These are phyloP conservation scores for Musa itinerans DNA, from an alignment of 176 grass and related monocot species.

Conservation along the genomic window DNA sequence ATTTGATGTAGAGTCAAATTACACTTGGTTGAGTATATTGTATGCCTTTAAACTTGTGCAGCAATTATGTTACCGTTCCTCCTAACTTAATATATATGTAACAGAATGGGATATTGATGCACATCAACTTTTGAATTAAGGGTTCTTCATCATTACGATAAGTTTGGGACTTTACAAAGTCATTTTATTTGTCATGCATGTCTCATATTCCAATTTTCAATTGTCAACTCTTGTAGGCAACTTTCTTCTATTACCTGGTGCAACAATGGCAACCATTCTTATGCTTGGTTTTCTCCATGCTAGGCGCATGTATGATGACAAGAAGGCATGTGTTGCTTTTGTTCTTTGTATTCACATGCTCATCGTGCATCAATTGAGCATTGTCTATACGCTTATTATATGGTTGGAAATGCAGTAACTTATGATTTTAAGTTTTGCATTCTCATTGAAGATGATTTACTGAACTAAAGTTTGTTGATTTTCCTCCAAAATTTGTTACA, in stretches of 20 bases:
- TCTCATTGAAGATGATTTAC: background rate
- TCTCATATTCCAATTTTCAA: background rate
- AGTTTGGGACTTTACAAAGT: background rate
- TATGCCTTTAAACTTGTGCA: no score
- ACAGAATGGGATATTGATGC: no score
- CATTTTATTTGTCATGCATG: background rate
- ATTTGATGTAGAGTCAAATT: no score
- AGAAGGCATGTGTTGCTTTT: slow-evolving; percentile 29
- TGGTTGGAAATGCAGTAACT: background rate
- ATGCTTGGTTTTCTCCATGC: slow-evolving; percentile 86
- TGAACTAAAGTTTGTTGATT: no score
- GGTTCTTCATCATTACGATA: no score
- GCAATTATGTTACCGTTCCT: no score
- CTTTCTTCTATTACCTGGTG: slow-evolving; percentile 60
- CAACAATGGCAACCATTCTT: slow-evolving; percentile 59
- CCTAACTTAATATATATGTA: no score
- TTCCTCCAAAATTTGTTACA: background rate
- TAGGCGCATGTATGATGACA: slow-evolving; percentile 64
- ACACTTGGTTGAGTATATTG: no score
- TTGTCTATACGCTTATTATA: background rate
- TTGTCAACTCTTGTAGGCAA: slow-evolving; percentile 28
- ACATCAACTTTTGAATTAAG: no score
- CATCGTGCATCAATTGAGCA: background rate
- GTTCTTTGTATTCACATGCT: background rate
- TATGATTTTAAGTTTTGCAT: background rate